A percentile compares a stretch with the other conserved stretches of the same genome.
Evolutionary conservation across 2,329 filamentous ascomycete species (phyloP).

Genomic region (Clonostachys chloroleuca): DNA sequence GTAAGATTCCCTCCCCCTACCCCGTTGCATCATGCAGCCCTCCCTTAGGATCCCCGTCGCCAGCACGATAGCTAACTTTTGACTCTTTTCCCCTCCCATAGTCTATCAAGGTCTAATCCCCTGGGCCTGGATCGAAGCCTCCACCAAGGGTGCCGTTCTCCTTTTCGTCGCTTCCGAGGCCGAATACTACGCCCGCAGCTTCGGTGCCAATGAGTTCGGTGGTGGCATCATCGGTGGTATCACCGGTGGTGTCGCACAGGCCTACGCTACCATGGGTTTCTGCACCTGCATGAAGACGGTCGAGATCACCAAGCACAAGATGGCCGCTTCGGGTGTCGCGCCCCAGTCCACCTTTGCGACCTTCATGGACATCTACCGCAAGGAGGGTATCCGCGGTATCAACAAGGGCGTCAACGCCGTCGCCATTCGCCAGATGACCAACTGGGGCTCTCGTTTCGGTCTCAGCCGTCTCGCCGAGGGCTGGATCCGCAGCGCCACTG

Average conservation of each 20-base stretch:
- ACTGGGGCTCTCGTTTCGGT: slow-evolving; percentile 97
- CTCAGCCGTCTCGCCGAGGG: slow-evolving; percentile 87
- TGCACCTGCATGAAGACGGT: slow-evolving; percentile 99
- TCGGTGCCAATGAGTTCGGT: slow-evolving; percentile 82
- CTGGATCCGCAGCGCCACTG: slow-evolving; percentile 72
- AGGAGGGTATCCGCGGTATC: slow-evolving; percentile 91
- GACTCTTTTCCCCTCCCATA: slow-evolving; percentile 34
- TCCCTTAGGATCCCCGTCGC: too few species aligned
- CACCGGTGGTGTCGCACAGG: slow-evolving; percentile 91
- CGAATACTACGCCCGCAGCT: slow-evolving; percentile 85
- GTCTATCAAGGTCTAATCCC: slow-evolving; percentile 99
- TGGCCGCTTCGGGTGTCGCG: slow-evolving; percentile 76
- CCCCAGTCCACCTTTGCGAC: slow-evolving; percentile 89
- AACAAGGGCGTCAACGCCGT: slow-evolving; percentile 99
- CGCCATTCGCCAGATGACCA: slow-evolving; percentile 97
- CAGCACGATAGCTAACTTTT: not conserved
- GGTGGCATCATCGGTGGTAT: slow-evolving; percentile 89
- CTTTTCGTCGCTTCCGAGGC: slow-evolving; percentile 98
- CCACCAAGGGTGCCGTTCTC: slow-evolving; percentile 97
- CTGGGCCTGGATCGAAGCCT: slow-evolving; percentile 99
- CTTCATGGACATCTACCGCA: slow-evolving; percentile 95
- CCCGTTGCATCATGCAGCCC: not conserved
- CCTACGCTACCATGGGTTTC: slow-evolving; percentile 99
- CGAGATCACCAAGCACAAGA: slow-evolving; percentile 98
- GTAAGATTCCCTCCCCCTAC: slow-evolving; percentile 51